Evolutionary conservation across 257 asterid genomes (phyloP), one percentile per base, ranked within the genome.

Genomic region (Oldenlandia corymbosa): DNA sequence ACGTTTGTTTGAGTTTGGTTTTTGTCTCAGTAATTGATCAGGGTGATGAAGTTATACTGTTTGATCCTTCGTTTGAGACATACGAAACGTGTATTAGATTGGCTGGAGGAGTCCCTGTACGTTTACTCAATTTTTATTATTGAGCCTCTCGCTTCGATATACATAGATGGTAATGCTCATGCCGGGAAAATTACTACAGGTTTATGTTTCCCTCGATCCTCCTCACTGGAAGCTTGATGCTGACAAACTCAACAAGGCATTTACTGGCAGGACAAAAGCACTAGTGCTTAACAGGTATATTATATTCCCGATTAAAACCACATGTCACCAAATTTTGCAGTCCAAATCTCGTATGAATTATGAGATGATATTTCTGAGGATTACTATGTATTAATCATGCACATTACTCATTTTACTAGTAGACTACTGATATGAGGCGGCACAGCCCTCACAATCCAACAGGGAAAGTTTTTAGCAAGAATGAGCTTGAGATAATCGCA

Each of bases 371-470:
- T 21, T 39, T 10, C 4, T 52, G 57, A 39, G 26, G 24, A 43
- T 51, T 27, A 50, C 39, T 16, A 4, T 10, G 30, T 43, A 26
- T 1, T 23, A 9, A 4, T 59, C 7, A 26, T 60, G 16, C 34
- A 16, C 31, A 47, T 39, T 32, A 39, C 27, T 17, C 41, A 34
- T 56, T 64, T 61, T 34, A 26, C 55, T 69, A 65, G 71, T 58
- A 31, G 47, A 71, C 49, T 75, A 61, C 81, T 81, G 53, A 79
- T 80, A 62, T 59, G 31, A 72, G 61, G 51, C 76, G 75, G 68
- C 61, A 66, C 96, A 86, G 98, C 76, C 98, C 98, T 71, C 98
- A 91, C 82, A 91, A 91, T 62, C 98, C 98, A 34, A 91, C 96
- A 34, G 98, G 98, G 49, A 91, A 91, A 81, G 87, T 88, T 61